Evolutionary conservation across 345 rosid species (phyloP), one percentile per base, ranked within the genome.

Genomic region (Isatis tinctoria): DNA sequence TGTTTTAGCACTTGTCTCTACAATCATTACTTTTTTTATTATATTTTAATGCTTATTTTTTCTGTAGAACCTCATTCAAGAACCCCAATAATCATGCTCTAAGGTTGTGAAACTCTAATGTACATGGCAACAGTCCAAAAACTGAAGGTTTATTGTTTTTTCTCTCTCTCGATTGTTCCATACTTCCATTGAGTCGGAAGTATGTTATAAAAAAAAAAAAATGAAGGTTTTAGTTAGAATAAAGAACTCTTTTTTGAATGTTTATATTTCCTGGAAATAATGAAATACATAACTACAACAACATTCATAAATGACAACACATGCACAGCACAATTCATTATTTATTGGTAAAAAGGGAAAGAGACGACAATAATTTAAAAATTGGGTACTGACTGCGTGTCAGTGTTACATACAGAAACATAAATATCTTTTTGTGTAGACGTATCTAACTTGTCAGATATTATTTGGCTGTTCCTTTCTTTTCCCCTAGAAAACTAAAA

Each of bases 391-490:
- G 32, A 39, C 76, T 62, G 35, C 45, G 35, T 72, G 63, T 72
- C 69, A 30, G 76, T 62, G 44, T 62, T 28, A 20, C 76, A 62
- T 12, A 52, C 11, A 72, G 12, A 49, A 16, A 60, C 4, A 43
- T 22, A 22, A 22, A 72, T 72, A 72, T 61, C 22, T 61, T 61
- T 10, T 20, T 39, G 44, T 18, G 52, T 9, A 41, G 44, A 52
- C 70, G 64, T 63, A 63, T 73, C 70, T 41, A 14, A 30, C 6
- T 54, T 54, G 77, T 26, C 70, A 73, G 39, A 73, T 73, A 65
- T 54, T 65, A 40, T 56, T 39, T 36, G 11, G 26, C 6, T n/a
- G 0, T 33, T 26, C 40, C 7, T 52, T 40, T 33, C 26, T 43
- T 54, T 64, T 43, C 36, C 43, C 48, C 56, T 44, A 49, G 4